phyloP scores from a whole-genome alignment of 495 filamentous ascomycete genomes.

The Trypethelium eluteriae region DNA sequence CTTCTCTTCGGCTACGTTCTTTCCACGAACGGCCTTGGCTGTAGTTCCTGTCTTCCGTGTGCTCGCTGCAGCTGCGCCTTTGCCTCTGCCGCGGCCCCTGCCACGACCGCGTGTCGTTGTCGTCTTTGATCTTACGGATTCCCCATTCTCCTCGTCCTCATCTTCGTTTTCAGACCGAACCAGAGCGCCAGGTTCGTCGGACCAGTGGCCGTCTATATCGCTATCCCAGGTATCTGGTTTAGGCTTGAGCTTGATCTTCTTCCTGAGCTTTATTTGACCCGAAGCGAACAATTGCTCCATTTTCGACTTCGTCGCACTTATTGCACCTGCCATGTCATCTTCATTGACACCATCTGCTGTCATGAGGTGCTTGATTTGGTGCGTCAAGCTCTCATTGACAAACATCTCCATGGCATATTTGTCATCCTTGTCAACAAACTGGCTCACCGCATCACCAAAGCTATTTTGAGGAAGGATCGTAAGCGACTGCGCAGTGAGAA shows the following conservation, averaged over 20 bases:
- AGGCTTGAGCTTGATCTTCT: slow-evolving; percentile 60
- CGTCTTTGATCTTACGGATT: slow-evolving; percentile 27
- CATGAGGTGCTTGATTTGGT: slow-evolving; percentile 68
- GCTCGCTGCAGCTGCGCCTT: slow-evolving; percentile 39
- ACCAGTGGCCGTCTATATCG: slow-evolving; percentile 79
- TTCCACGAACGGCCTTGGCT: slow-evolving; percentile 38
- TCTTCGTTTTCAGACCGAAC: slow-evolving; percentile 50
- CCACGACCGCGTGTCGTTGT: slow-evolving; percentile 44
- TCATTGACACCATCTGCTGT: slow-evolving; percentile 57
- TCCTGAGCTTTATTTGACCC: slow-evolving; percentile 53
- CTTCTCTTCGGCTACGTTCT: slow-evolving; percentile 43
- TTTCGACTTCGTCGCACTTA: slow-evolving; percentile 60
- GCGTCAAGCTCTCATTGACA: slow-evolving; percentile 68
- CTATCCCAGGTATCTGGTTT: slow-evolving; percentile 77
- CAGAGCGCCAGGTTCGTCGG: slow-evolving; percentile 66
- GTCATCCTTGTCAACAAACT: slow-evolving; percentile 94
- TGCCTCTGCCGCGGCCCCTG: slow-evolving; percentile 46
- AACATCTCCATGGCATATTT: slow-evolving; percentile 88
- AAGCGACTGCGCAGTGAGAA: slow-evolving; percentile 71
- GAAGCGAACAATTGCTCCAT: slow-evolving; percentile 65
- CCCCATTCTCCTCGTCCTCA: slow-evolving; percentile 43
- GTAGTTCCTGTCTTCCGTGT: slow-evolving; percentile 36
- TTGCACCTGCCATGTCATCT: slow-evolving; percentile 59
- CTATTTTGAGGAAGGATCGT: slow-evolving; percentile 85
- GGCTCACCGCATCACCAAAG: slow-evolving; percentile 86